These are phyloP conservation scores for Stachybotrys echinatus DNA, from an alignment of 2,329 filamentous ascomycete genomes.

Conservation along the genomic window DNA sequence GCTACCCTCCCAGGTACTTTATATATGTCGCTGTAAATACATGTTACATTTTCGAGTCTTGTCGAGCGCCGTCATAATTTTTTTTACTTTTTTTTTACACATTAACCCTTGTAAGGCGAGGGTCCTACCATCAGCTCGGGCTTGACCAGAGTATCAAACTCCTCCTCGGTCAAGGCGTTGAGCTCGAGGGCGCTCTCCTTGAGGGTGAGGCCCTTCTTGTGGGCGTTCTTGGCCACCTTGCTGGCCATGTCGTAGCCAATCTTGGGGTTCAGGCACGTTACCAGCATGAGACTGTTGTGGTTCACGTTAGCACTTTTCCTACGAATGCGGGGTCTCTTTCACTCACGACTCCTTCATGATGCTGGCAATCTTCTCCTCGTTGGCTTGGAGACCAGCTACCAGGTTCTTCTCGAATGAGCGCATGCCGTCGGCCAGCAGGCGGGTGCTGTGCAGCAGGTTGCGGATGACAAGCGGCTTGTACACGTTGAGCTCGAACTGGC, in stretches of 20 bases:
- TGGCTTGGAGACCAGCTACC: slow-evolving; percentile 80
- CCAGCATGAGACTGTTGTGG: slow-evolving; percentile 76
- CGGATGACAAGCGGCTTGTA: slow-evolving; percentile 97
- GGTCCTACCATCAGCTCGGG: slow-evolving; percentile 95
- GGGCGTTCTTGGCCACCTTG: slow-evolving; percentile 96
- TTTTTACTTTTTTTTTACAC: neutral
- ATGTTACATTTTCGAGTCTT: too few species aligned
- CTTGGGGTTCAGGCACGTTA: slow-evolving; percentile 95
- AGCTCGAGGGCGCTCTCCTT: slow-evolving; percentile 94
- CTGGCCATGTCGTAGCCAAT: slow-evolving; percentile 97
- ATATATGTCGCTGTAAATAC: too few species aligned
- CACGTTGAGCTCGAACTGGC: slow-evolving; percentile 97
- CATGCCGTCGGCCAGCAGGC: slow-evolving; percentile 89
- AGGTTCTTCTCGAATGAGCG: slow-evolving; percentile 92
- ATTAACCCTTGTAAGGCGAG: slow-evolving; percentile 49
- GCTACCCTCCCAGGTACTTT: too few species aligned
- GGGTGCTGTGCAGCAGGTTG: slow-evolving; percentile 88
- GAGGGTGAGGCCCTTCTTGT: slow-evolving; percentile 94
- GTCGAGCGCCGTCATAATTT: too few species aligned
- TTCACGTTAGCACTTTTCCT: slow-evolving; percentile 10
- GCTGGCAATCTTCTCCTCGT: slow-evolving; percentile 84
- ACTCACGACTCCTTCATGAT: slow-evolving; percentile 91
- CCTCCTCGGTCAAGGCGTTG: slow-evolving; percentile 77
- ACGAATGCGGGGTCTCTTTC: neutral
- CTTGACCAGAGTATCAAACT: slow-evolving; percentile 84